A percentile compares a stretch with the other conserved stretches of the same genome.
These are phyloP conservation scores for Phytophthora pini DNA, from an alignment of 352 stramenopile genomes.

Conservation along the genomic window DNA sequence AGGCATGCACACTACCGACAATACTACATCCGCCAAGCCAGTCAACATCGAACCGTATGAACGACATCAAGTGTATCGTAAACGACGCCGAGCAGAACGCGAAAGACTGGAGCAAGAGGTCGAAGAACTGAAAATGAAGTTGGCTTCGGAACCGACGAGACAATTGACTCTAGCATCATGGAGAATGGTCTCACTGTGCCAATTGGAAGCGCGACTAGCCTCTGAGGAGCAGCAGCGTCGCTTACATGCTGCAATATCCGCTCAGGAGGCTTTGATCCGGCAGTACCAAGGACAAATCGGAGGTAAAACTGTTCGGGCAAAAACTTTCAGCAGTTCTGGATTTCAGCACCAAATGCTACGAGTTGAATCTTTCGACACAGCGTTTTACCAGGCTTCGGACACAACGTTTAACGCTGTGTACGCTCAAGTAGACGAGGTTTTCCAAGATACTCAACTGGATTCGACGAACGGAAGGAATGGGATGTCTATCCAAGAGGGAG, in stretches of 20 bases:
- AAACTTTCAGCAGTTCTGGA: background rate
- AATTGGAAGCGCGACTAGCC: background rate
- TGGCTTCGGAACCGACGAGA: constrained; percentile 1
- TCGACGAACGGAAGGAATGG: background rate
- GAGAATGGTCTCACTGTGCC: constrained; percentile 6
- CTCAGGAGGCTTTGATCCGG: background rate
- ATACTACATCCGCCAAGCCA: background rate
- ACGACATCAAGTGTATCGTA: background rate
- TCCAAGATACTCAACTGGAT: background rate
- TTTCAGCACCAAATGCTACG: background rate
- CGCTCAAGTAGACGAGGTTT: constrained; percentile 10
- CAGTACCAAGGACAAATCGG: background rate
- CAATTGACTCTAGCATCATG: background rate
- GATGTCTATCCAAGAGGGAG: background rate
- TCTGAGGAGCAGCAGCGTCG: background rate
- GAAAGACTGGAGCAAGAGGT: constrained; percentile 3
- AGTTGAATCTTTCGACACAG: constrained; percentile 2
- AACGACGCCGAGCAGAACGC: constrained; percentile 4
- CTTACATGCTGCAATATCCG: background rate
- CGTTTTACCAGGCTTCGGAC: constrained; percentile 2
- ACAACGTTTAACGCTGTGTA: constrained; percentile 2
- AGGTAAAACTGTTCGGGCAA: background rate
- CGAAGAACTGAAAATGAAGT: background rate
- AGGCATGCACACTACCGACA: too few relatives aligned
- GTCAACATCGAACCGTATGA: background rate